Percentiles rank a stretch among this genome's conserved stretches.
phyloP scores from a whole-genome alignment of 2,329 filamentous ascomycete species.

The Rhynchosporium secalis region DNA sequence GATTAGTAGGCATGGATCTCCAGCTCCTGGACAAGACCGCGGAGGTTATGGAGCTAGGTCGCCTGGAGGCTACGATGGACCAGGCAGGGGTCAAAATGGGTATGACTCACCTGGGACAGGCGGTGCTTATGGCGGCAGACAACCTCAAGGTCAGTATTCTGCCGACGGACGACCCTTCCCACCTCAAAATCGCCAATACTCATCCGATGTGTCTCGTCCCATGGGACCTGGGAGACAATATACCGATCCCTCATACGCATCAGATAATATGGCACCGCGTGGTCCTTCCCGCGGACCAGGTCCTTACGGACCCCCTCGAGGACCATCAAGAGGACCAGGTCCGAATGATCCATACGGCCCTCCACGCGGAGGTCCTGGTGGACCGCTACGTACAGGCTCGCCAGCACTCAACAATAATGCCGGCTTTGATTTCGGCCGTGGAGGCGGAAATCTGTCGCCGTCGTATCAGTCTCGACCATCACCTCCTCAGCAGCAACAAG shows the following conservation, averaged over 20 bases:
- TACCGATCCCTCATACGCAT: slow-evolving; percentile 24
- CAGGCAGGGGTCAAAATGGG: slow-evolving; percentile 10
- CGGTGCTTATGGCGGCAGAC: slow-evolving; percentile 26
- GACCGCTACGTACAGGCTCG: slow-evolving; percentile 32
- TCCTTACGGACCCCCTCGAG: slow-evolving; percentile 13
- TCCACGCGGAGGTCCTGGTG: slow-evolving; percentile 20
- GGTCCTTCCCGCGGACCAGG: slow-evolving; percentile 14
- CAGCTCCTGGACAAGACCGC: slow-evolving; percentile 19
- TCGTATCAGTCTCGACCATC: slow-evolving; percentile 17
- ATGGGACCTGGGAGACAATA: slow-evolving; percentile 32
- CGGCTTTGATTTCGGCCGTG: slow-evolving; percentile 34
- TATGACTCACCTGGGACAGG: slow-evolving; percentile 11
- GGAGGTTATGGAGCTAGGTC: slow-evolving; percentile 17
- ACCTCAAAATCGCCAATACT: slow-evolving; percentile 31
- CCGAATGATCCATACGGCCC: slow-evolving; percentile 17
- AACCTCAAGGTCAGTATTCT: slow-evolving; percentile 27
- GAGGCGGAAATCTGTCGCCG: slow-evolving; percentile 5
- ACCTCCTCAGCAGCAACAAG: slow-evolving; percentile 23
- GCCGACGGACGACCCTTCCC: slow-evolving; percentile 24
- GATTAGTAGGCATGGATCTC: slow-evolving; percentile 23
- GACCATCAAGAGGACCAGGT: slow-evolving; percentile 26
- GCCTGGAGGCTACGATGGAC: slow-evolving; percentile 12
- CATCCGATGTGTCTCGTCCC: slow-evolving; percentile 29
- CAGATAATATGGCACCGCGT: slow-evolving; percentile 18
- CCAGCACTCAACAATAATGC: slow-evolving; percentile 31